Percentiles rank a stretch among this genome's conserved stretches.
Conservation (phyloP, 768 basidiomycete species). For the Favolaschia claudopus region DNA sequence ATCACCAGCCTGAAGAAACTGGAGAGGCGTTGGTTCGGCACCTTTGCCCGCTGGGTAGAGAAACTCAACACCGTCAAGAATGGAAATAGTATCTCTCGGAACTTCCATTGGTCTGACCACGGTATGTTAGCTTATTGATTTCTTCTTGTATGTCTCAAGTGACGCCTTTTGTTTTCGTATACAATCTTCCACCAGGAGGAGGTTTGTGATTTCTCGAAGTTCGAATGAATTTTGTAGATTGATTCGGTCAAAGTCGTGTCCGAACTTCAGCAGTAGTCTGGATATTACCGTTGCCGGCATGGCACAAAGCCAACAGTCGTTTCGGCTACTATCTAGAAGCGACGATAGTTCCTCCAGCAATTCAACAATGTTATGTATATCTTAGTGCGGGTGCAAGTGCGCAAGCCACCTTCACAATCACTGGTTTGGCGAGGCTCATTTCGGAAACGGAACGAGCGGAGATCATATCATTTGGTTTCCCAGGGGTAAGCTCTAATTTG, state of each 20-base stretch:
- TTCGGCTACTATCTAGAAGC: conserved; percentile 36
- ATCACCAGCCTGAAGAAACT: conserved; percentile 28
- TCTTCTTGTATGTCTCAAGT: too few relatives aligned
- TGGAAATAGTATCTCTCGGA: conserved; percentile 10
- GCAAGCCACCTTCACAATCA: conserved; percentile 28
- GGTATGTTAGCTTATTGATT: too few relatives aligned
- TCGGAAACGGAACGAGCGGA: conserved; percentile 10
- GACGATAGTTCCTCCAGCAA: conserved; percentile 29
- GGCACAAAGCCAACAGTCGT: conserved; percentile 8
- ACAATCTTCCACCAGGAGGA: conserved; percentile 32
- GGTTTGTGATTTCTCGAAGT: neutral
- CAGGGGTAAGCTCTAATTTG: conserved; percentile 20
- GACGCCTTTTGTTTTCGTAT: too few relatives aligned
- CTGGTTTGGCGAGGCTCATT: conserved; percentile 20
- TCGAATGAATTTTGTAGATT: neutral
- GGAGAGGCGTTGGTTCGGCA: conserved; percentile 32
- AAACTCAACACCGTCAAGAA: conserved; percentile 27
- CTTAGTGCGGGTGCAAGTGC: conserved; percentile 27
- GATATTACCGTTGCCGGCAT: conserved; percentile 30
- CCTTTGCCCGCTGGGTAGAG: conserved; percentile 27
- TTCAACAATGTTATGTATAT: conserved; percentile 32
- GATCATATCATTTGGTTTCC: conserved; percentile 31
- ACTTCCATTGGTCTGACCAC: conserved; percentile 28
- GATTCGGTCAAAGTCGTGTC: conserved; percentile 20
- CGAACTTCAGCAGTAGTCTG: conserved; percentile 28